These are phyloP conservation scores for Pichia insulana DNA, from an alignment of 805 yeast species.

Conservation along the genomic window DNA sequence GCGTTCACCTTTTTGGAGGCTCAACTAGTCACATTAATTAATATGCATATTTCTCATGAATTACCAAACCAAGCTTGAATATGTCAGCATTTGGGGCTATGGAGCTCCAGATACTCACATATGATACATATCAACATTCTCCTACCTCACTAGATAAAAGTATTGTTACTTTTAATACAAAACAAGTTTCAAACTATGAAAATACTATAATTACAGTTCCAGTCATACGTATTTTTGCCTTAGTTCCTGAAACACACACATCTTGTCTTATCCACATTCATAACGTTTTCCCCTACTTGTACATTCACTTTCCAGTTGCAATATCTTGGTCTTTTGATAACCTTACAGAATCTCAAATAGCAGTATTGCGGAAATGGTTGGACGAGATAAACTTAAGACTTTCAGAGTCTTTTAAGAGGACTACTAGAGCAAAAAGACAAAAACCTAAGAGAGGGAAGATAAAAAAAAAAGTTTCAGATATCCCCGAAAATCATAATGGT, in stretches of 20 bases:
- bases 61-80: too few species aligned
- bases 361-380: conserved; percentile 7
- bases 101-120: conserved; percentile 15
- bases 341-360: conserved; percentile 28
- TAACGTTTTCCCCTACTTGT: conserved; percentile 77
- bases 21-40: too few species aligned
- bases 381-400: conserved; percentile 12
- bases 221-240: conserved; percentile 68
- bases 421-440: background rate
- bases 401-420: background rate
- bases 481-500: conserved; percentile 7
- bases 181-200: conserved; percentile 6
- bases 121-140: conserved; percentile 54
- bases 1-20: too few species aligned
- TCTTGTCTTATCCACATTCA: conserved; percentile 61
- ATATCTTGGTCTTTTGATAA: conserved; percentile 14
- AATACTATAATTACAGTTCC: conserved; percentile 50
- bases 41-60: too few species aligned
- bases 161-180: conserved; percentile 25
- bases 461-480: too few species aligned
- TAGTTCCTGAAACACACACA: conserved; percentile 50
- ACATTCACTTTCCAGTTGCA: conserved; percentile 48
- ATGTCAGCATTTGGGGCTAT: too few species aligned
- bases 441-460: conserved; percentile 9
- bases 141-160: conserved; percentile 48